Evolutionary conservation across 306 rosid species (phyloP), one percentile per base, ranked within the genome.

Genomic region (Corylus heterophylla): DNA sequence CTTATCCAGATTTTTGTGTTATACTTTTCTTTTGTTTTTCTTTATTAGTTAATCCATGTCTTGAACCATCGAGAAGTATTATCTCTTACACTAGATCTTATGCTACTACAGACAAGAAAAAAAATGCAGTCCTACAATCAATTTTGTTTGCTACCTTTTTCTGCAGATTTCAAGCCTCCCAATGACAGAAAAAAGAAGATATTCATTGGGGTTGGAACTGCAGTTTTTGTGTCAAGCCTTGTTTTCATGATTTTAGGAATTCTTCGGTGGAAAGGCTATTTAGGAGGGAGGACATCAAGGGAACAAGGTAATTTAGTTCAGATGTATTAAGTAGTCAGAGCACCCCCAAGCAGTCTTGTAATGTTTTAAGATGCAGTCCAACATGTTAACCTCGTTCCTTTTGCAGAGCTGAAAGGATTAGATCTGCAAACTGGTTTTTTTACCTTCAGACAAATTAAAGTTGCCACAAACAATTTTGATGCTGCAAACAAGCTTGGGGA

Each of bases 401-500:
- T 59, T 49, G 54, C 69, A 77, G 81, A 69, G 49, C 75, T 69
- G 48, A 54, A 2, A 55, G 81, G 81, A 25, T 69, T 77, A 17
- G 69, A 77, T 69, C 35, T 77, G 16, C 81, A 77, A 54, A 69
- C 75, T 10, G 81, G 81, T 68, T 69, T 62, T 68, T 79, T 79
- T 20, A 61, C 42, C 17, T 79, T 29, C 45, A 79, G 45, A 54
- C 82, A 79, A 79, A 72, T 79, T 17, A 79, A 78, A 82, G 86
- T 79, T 25, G 93, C 96, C 61, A 91, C 92, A 8, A 84, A 89
- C 59, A 85, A 85, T 69, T 91, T 91, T 59, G 83, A 68, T 79
- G 71, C 84, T 76, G 73, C 48, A 49, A 91, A 89, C 79, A 89
- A 83, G 86, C 68, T 91, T 47, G 96, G 93, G 68, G 93, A 91